phyloP scores from a whole-genome alignment of 2,329 filamentous ascomycete species.

The Zarea fungicola region DNA sequence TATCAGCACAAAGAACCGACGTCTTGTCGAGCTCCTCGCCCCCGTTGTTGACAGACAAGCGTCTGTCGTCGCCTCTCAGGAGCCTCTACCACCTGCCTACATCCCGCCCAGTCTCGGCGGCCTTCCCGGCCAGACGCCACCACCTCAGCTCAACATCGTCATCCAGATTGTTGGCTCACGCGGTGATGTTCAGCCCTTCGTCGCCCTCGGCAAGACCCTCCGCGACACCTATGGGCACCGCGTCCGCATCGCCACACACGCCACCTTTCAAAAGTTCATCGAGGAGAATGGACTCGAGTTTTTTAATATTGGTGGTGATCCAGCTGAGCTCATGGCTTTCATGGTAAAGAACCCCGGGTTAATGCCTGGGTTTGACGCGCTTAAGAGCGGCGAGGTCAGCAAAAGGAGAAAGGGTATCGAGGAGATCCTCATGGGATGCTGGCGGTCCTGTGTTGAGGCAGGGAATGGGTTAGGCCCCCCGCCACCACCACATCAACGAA shows the following conservation, averaged over 20 bases:
- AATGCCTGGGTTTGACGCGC: constrained; percentile 74
- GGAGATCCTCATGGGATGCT: constrained; percentile 77
- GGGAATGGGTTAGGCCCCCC: constrained; percentile 58
- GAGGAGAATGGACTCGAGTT: constrained; percentile 69
- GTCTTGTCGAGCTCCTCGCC: constrained; percentile 61
- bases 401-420: constrained; percentile 70
- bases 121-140: constrained; percentile 46
- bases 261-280: constrained; percentile 63
- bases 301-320: constrained; percentile 71
- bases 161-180: constrained; percentile 71
- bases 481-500: constrained; percentile 39
- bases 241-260: constrained; percentile 68
- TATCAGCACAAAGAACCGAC: constrained; percentile 65
- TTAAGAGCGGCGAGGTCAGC: constrained; percentile 71
- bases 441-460: constrained; percentile 78
- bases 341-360: constrained; percentile 88
- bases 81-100: constrained; percentile 58
- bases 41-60: constrained; percentile 57
- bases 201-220: constrained; percentile 62
- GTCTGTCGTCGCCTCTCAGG: constrained; percentile 35
- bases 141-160: constrained; percentile 61
- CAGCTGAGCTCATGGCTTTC: constrained; percentile 74
- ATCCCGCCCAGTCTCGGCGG: constrained; percentile 69
- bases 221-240: constrained; percentile 63
- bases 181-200: constrained; percentile 72